Base-by-base conservation (phyloP, 2,329 filamentous ascomycete species). In the Calonectria henricotiae region DNA sequence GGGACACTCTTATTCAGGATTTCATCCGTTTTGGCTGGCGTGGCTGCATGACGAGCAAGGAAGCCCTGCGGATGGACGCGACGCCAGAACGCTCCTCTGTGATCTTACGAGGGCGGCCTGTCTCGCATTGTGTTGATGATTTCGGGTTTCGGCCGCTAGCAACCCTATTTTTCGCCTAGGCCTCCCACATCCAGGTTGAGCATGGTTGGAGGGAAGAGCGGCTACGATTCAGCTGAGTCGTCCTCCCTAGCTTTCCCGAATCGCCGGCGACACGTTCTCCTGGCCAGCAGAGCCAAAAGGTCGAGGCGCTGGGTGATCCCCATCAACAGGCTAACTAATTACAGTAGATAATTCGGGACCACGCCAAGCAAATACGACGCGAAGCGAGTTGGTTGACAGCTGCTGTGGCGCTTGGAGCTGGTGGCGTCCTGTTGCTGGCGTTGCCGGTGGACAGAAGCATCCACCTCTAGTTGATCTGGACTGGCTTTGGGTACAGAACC, bases 391-490 rank as follows among this genome's bases (percentile, higher is more conserved):
- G 47, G 30, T 6, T 60, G 55, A 30, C 58, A n/a, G 49, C 32
- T 54, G 46, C 58, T 20, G 51, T 54, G 54, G 39, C 39, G 54
- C 43, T 51, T 51, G 44, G 37, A 43, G 54, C 44, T 60, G 54
- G 44, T 58, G 43, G 64, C 41, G 67, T 58, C 51, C 61, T 47
- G 61, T 62, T 62, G 47, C 39, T 9, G 54, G 54, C 44, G 51
- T 46, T 51, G 20, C 43, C 44, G 51, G 37, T 25, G 54, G 55
- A 37, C 27, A 66, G 46, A 44, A 47, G 55, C 62, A 55, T 32
- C 55, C 23, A 27, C 66, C 65, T 63, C 62, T 62, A 66, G 69
- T 60, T 68, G 69, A 71, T 71, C 69, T 32, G 49, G 51, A 37
- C 55, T 65, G 46, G 41, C 55, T 63, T 41, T 43, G 62, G 67